Percentiles rank a stretch among this genome's conserved stretches.
Conservation (phyloP, 768 basidiomycete species). For the Artomyces pyxidatus region DNA sequence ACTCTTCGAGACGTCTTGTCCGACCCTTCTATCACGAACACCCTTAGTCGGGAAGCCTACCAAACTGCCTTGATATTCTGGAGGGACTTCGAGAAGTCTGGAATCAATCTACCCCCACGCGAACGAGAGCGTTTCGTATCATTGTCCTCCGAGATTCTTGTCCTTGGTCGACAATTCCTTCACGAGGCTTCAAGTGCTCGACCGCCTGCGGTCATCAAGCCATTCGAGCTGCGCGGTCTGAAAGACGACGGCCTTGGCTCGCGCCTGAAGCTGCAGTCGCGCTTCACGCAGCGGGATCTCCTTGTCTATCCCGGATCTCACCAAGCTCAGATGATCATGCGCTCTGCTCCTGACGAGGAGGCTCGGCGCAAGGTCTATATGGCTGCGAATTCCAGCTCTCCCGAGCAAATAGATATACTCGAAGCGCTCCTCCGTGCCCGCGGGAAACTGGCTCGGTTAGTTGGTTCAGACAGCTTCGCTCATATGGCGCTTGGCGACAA, state of each 20-base stretch:
- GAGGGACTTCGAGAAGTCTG: slow-evolving; percentile 96
- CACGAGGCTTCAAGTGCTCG: slow-evolving; percentile 55
- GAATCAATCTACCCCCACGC: slow-evolving; percentile 76
- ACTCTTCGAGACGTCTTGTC: slow-evolving; percentile 62
- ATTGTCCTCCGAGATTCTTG: slow-evolving; percentile 81
- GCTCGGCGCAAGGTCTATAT: slow-evolving; percentile 77
- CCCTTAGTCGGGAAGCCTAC: slow-evolving; percentile 65
- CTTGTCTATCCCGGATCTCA: slow-evolving; percentile 79
- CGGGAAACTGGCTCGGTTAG: slow-evolving; percentile 73
- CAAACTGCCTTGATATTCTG: slow-evolving; percentile 91
- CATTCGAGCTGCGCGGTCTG: slow-evolving; percentile 61
- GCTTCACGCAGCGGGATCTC: slow-evolving; percentile 66
- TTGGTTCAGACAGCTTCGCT: slow-evolving; percentile 81
- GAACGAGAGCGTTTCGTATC: slow-evolving; percentile 80
- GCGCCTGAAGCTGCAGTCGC: slow-evolving; percentile 64
- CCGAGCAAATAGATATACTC: slow-evolving; percentile 66
- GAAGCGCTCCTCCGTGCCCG: slow-evolving; percentile 71
- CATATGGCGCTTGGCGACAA: slow-evolving; percentile 87
- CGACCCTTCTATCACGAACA: slow-evolving; percentile 56
- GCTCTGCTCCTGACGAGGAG: slow-evolving; percentile 78
- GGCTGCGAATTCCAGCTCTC: slow-evolving; percentile 69
- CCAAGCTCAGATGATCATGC: slow-evolving; percentile 92
- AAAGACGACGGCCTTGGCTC: slow-evolving; percentile 74
- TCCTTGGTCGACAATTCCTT: slow-evolving; percentile 82
- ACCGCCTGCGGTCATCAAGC: slow-evolving; percentile 59